Evolutionary conservation across 2,329 filamentous ascomycete genomes (phyloP).

Genomic region (Pezicula carpinea): DNA sequence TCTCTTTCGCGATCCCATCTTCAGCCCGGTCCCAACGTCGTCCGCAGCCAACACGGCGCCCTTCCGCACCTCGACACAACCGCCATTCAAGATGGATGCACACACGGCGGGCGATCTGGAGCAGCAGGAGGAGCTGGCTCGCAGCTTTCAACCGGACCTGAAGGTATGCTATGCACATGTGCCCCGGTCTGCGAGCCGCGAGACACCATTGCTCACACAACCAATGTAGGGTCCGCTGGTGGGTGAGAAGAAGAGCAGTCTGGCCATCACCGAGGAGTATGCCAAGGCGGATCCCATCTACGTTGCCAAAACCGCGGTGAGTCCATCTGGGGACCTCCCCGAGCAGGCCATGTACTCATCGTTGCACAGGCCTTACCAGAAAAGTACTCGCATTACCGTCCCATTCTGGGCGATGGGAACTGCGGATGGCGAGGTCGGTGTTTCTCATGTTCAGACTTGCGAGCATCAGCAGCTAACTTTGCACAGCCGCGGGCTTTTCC

Average conservation of each 20-base stretch:
- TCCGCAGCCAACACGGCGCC: conserved; percentile 5
- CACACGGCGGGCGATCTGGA: conserved; percentile 19
- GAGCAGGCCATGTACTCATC: conserved; percentile 4
- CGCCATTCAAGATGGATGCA: conserved; percentile 20
- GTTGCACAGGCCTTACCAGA: conserved; percentile 64
- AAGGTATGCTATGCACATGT: conserved; percentile 38
- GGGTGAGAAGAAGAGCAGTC: conserved; percentile 71
- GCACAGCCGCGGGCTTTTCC: conserved; percentile 78
- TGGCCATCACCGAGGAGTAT: conserved; percentile 78
- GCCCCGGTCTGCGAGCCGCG: conserved; percentile 1
- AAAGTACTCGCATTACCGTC: conserved; percentile 83
- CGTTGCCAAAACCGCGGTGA: conserved; percentile 80
- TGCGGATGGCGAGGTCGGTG: conserved; percentile 94
- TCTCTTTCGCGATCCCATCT: conserved; percentile 21
- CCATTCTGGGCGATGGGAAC: conserved; percentile 87
- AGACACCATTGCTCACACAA: conserved; percentile 14
- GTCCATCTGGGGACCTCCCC: conserved; percentile 32
- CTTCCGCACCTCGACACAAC: conserved; percentile 9
- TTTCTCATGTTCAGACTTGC: conserved; percentile 6
- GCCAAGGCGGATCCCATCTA: conserved; percentile 81
- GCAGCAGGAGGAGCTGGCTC: conserved; percentile 56
- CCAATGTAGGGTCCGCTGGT: conserved; percentile 72
- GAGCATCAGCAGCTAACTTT: conserved; percentile 14
- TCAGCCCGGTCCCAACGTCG: conserved; percentile 12
- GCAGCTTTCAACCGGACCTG: conserved; percentile 53